These are phyloP conservation scores for Amanita exitialis DNA, from an alignment of 768 basidiomycete genomes.

Conservation along the genomic window DNA sequence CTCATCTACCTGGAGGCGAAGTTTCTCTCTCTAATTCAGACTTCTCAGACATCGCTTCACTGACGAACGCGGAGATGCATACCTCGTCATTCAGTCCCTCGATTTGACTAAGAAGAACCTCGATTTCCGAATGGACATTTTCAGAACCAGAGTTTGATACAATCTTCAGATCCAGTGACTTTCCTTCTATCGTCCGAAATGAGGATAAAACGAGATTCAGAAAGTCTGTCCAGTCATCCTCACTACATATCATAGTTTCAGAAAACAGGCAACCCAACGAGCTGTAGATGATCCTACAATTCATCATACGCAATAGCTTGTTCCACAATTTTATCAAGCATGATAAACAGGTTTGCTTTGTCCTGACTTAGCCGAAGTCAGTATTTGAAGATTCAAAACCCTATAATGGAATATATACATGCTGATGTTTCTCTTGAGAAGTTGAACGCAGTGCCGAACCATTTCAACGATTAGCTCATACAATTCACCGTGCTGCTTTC, in stretches of 20 bases:
- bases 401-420: slow-evolving; percentile 33
- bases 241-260: slow-evolving; percentile 32
- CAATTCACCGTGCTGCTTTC: slow-evolving; percentile 51
- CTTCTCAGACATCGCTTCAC: background rate
- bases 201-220: slow-evolving; percentile 50
- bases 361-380: slow-evolving; percentile 34
- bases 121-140: slow-evolving; percentile 48
- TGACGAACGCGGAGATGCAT: background rate
- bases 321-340: slow-evolving; percentile 58
- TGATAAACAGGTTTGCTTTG: slow-evolving; percentile 46
- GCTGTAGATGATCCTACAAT: slow-evolving; percentile 35
- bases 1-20: slow-evolving; percentile 46
- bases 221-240: slow-evolving; percentile 54
- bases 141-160: slow-evolving; percentile 24
- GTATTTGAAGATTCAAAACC: background rate
- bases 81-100: slow-evolving; percentile 65
- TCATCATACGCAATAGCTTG: slow-evolving; percentile 48
- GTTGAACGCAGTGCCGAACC: slow-evolving; percentile 40
- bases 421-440: slow-evolving; percentile 51
- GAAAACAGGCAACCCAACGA: background rate
- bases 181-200: slow-evolving; percentile 58
- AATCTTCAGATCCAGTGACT: slow-evolving; percentile 44
- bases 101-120: slow-evolving; percentile 44
- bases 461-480: slow-evolving; percentile 55
- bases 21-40: slow-evolving; percentile 13